These are phyloP conservation scores for Tetrapisispora nanseiensis DNA, from an alignment of 805 yeast genomes.

Conservation along the genomic window DNA sequence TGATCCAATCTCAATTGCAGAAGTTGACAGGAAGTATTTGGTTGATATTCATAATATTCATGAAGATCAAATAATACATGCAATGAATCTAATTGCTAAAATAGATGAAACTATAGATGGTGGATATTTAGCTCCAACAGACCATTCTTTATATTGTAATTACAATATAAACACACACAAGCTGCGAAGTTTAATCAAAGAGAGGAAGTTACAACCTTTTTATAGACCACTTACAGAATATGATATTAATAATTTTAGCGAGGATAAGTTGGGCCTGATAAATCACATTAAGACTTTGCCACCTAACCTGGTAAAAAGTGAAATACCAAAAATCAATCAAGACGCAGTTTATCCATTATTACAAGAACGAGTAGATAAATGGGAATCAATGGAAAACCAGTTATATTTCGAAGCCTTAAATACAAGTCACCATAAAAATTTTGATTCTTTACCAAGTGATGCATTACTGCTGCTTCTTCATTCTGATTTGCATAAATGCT, in stretches of 20 bases:
- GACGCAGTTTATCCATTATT: background rate
- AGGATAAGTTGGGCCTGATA: background rate
- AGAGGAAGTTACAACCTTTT: slow-evolving; percentile 75
- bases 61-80: slow-evolving; percentile 29
- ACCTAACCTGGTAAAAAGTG: background rate
- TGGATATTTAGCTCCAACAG: slow-evolving; percentile 88
- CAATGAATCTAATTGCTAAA: slow-evolving; percentile 47
- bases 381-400: background rate
- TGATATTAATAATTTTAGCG: background rate
- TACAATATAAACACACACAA: slow-evolving; percentile 65
- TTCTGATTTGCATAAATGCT: slow-evolving; percentile 69
- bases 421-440: background rate
- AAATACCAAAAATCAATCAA: background rate
- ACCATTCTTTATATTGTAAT: slow-evolving; percentile 64
- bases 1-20: background rate
- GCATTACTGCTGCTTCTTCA: slow-evolving; percentile 50
- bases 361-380: background rate
- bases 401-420: background rate
- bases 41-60: background rate
- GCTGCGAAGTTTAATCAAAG: slow-evolving; percentile 59
- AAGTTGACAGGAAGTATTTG: background rate
- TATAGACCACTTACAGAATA: slow-evolving; percentile 31
- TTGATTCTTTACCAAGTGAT: slow-evolving; percentile 2
- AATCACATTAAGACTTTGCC: background rate
- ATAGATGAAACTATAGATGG: slow-evolving; percentile 82